Percentiles rank a stretch among this genome's conserved stretches.
Evolutionary conservation across 2,329 filamentous ascomycete species (phyloP).

Genomic region (Chaetomium strumarium): DNA sequence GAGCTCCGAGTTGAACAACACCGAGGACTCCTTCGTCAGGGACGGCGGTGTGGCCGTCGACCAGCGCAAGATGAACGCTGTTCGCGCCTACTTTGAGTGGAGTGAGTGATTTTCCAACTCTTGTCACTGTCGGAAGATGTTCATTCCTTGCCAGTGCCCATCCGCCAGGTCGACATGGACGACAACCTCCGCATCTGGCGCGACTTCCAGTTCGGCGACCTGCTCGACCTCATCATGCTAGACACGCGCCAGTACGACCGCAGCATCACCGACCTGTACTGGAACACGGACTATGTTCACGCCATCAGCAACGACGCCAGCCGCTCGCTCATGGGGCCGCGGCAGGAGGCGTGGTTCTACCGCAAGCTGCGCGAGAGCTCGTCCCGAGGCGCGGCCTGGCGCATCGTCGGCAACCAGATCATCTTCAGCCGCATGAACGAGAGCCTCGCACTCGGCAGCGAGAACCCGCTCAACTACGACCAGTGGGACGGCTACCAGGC

Average conservation of each 20-base stretch:
- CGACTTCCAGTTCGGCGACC: conserved; percentile 57
- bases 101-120: conserved; percentile 18
- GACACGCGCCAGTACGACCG: conserved; percentile 66
- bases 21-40: no score
- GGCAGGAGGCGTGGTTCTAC: conserved; percentile 73
- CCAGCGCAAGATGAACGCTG: conserved; percentile 67
- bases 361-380: conserved; percentile 50
- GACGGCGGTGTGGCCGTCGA: conserved; percentile 59
- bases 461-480: conserved; percentile 28
- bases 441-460: conserved; percentile 21
- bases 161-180: conserved; percentile 55
- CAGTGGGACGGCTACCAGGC: conserved; percentile 58
- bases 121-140: no score
- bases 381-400: conserved; percentile 63
- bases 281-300: conserved; percentile 37
- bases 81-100: conserved; percentile 65
- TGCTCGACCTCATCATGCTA: conserved; percentile 62
- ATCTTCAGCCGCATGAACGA: conserved; percentile 46
- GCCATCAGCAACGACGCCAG: conserved; percentile 28
- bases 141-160: conserved; percentile 35
- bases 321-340: conserved; percentile 63
- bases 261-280: conserved; percentile 39
- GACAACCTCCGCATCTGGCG: conserved; percentile 66
- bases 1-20: no score
- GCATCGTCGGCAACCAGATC: conserved; percentile 65